Base-by-base conservation (phyloP, 805 yeast genomes). In the Starmerella vaccinii region DNA sequence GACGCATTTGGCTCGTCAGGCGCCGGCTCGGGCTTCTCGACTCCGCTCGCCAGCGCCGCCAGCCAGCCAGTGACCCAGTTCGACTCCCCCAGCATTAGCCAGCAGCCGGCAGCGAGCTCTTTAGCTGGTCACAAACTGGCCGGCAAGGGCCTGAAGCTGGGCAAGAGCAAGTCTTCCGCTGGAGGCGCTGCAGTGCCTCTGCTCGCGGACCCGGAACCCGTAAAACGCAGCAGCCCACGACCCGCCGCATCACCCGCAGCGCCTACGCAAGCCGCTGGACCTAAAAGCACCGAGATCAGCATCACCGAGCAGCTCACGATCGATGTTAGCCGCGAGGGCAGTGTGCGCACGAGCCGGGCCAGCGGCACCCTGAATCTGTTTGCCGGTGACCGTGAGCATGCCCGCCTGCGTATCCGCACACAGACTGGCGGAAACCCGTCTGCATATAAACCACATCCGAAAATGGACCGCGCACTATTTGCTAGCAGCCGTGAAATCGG, bases 361-460 rank as follows among this genome's bases (percentile, higher is more conserved):
- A 86, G 86, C 68, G 97, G 98, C 67, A 94, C 84, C 59, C 72
- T 90, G 59, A 95, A 87, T 68, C 72, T 92, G 64, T 81, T 95
- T 65, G 80, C 92, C 56, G 88, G 83, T 65, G 77, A 88, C 61
- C 71, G 83, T n/a, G 76, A 74, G 35, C 73, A 81, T 57, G 80
- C 94, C 13, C 76, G 75, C 58, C 76, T 87, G 49, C 77, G 76
- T 63, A 74, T 92, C 52, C 63, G 76, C 54, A 70, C 89, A 57
- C 66, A 71, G 38, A 73, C 80, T 38, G 71, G 68, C 23, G 68
- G 74, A 66, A 72, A 34, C 66, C 78, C 70, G 56, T 71, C 80
- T 42, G 88, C 82, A 63, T 92, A 77, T 72, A 89, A 89, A 68
- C 88, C 97, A 15, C 96, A 92, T 71, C 98, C 98, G 56, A 89